Conservation (phyloP, 2,329 filamentous ascomycete genomes). For the Chaetomiaceae sp. region DNA sequence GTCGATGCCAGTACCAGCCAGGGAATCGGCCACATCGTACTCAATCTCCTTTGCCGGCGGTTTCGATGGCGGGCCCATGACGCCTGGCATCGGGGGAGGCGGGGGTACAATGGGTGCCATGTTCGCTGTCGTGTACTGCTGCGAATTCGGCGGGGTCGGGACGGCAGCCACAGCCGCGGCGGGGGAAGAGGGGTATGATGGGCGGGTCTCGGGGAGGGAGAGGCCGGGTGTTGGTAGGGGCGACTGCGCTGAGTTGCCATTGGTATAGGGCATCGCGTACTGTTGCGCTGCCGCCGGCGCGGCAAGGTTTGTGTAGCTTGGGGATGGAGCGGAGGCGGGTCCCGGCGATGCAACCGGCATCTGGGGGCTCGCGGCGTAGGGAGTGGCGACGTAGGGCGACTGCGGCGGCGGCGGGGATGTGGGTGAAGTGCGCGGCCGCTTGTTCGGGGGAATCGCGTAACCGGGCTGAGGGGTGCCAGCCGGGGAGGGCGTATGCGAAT, state of each 20-base stretch:
- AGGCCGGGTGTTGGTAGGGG: constrained; percentile 13
- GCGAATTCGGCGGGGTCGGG: constrained; percentile 10
- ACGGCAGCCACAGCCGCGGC: constrained; percentile 7
- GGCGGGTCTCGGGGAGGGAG: constrained; percentile 18
- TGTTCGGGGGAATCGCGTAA: constrained; percentile 59
- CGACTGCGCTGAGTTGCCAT: constrained; percentile 19
- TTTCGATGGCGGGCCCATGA: constrained; percentile 56
- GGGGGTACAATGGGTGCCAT: constrained; percentile 22
- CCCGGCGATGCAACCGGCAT: constrained; percentile 13
- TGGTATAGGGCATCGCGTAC: constrained; percentile 18
- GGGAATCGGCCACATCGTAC: constrained; percentile 75
- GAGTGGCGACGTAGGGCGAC: constrained; percentile 41
- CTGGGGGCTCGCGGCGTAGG: constrained; percentile 16
- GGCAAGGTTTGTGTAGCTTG: constrained; percentile 30
- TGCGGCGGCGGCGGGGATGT: constrained; percentile 31
- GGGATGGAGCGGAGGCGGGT: constrained; percentile 30
- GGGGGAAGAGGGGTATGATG: constrained; percentile 12
- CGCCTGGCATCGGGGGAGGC: constrained; percentile 25
- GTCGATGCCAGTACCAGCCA: constrained; percentile 81
- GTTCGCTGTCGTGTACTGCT: constrained; percentile 24
- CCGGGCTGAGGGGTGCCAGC: constrained; percentile 44
- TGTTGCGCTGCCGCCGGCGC: constrained; percentile 24
- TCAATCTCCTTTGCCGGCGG: constrained; percentile 56
- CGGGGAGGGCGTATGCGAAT: no score
- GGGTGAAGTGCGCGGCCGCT: constrained; percentile 66